Percentiles rank a stretch among this genome's conserved stretches.
phyloP scores from a whole-genome alignment of 345 rosid species.

The Gossypium anomalum region DNA sequence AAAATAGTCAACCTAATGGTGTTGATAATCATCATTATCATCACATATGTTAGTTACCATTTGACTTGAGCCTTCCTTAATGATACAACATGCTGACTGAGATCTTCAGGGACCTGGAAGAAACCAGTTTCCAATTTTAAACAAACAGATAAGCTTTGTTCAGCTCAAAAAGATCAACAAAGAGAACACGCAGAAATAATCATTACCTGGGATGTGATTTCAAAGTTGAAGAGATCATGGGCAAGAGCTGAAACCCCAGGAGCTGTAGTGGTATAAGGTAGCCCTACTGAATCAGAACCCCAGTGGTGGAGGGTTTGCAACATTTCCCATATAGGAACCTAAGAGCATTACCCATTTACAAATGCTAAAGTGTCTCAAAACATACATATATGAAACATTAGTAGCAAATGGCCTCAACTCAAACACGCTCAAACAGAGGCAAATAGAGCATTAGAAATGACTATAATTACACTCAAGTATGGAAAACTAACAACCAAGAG shows the following conservation, averaged over 20 bases:
- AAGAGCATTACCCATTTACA: slow-evolving; percentile 58
- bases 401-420: not conserved
- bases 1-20: not conserved
- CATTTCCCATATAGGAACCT: slow-evolving; percentile 45
- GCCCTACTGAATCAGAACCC: slow-evolving; percentile 33
- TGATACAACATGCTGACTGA: slow-evolving; percentile 60
- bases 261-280: slow-evolving; percentile 51
- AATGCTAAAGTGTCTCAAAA: too few relatives aligned
- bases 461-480: too few relatives aligned
- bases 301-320: slow-evolving; percentile 38
- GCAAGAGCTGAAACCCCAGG: slow-evolving; percentile 81
- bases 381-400: too few relatives aligned
- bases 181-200: not conserved
- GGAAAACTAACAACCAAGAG: too few relatives aligned
- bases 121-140: not conserved
- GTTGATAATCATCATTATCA: slow-evolving; percentile 21
- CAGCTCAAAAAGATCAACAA: not conserved
- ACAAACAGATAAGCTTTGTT: not conserved
- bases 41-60: slow-evolving; percentile 43
- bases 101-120: slow-evolving; percentile 65
- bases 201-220: slow-evolving; percentile 68
- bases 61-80: slow-evolving; percentile 88
- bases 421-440: too few relatives aligned
- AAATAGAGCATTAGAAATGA: too few relatives aligned
- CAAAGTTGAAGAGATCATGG: slow-evolving; percentile 66